A percentile compares a stretch with the other conserved stretches of the same genome.
phyloP scores from a whole-genome alignment of 108 stramenopile genomes.

The Skeletonema tropicum region DNA sequence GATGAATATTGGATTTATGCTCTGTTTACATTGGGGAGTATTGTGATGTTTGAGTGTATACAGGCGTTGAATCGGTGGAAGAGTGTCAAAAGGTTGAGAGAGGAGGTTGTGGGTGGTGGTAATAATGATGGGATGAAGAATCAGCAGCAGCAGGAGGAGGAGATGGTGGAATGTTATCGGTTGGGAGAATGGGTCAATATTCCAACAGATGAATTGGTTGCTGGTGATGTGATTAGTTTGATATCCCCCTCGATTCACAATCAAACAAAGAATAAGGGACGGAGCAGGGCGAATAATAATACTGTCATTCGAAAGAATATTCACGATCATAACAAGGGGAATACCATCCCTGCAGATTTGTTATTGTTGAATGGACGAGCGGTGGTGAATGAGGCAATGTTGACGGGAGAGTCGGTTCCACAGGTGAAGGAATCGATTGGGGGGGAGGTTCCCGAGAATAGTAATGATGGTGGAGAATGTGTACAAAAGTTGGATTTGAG shows the following conservation, averaged over 20 bases:
- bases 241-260: conserved; percentile 27
- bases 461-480: conserved; percentile 5
- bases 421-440: conserved; percentile 83
- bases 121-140: conserved; percentile 22
- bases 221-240: conserved; percentile 92
- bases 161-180: conserved; percentile 61
- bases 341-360: conserved; percentile 86
- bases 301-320: conserved; percentile 14
- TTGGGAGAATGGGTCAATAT: conserved; percentile 67
- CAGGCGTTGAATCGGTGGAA: conserved; percentile 88
- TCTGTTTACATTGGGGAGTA: conserved; percentile 91
- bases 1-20: conserved; percentile 99
- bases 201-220: conserved; percentile 72
- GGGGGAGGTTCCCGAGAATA: conserved; percentile 37
- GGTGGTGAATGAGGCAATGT: conserved; percentile 96
- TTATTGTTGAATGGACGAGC: conserved; percentile 85
- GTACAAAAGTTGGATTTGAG: conserved; percentile 25
- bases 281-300: conserved; percentile 5
- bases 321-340: conserved; percentile 45
- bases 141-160: conserved; percentile 23
- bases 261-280: background rate
- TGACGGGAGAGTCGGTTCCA: conserved; percentile 96
- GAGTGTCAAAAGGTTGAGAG: conserved; percentile 78
- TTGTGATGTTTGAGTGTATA: conserved; percentile 93
- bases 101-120: conserved; percentile 42